Evolutionary conservation across 2,329 filamentous ascomycete species (phyloP), one percentile per base, ranked within the genome.

Genomic region (Fusarium sacchari): DNA sequence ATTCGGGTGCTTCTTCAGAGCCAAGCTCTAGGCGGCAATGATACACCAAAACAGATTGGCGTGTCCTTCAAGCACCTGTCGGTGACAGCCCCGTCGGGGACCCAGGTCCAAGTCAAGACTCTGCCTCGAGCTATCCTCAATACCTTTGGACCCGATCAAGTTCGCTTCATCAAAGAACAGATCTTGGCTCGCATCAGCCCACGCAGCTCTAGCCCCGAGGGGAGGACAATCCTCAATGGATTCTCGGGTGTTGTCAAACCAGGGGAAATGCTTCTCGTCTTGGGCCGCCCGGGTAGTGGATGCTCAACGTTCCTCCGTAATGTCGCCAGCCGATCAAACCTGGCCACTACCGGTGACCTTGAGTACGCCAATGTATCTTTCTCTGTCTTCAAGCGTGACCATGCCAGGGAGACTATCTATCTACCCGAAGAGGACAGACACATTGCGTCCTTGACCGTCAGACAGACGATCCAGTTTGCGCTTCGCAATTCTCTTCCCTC

Each of bases 241-340:
- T 36, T 52, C 24, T 20, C 49, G 10, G 49, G 49, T 18, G 24
- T 52, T 26, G n/a, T 52, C 13, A 52, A 52, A 17, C 49, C 49
- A 0, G 49, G 49, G 13, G 49, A 52, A 26, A 52, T 52, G 49
- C 32, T 52, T 39, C 36, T 55, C 26, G 80, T 82, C 0, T 86
- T 95, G 4, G 93, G 93, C 8, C 85, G 92, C 13, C 93, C 93
- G 1, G 93, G 93, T 7, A 87, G 90, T 26, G 93, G 93, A 13
- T 95, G 93, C 80, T 91, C 89, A 5, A 94, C 93, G 0, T 94
- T 95, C 75, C 85, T 95, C 52, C 94, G 94, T 79, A 88, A 90
- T 3, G 88, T 95, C 71, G 88, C 90, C 42, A 95, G 95, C 79
- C 88, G 93, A 69, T 92, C 92, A 40, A 92, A 91, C n/a, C 91